Evolutionary conservation across 2,329 filamentous ascomycete species (phyloP).

Genomic region (Xenosphaeropsis pyriputrescens): DNA sequence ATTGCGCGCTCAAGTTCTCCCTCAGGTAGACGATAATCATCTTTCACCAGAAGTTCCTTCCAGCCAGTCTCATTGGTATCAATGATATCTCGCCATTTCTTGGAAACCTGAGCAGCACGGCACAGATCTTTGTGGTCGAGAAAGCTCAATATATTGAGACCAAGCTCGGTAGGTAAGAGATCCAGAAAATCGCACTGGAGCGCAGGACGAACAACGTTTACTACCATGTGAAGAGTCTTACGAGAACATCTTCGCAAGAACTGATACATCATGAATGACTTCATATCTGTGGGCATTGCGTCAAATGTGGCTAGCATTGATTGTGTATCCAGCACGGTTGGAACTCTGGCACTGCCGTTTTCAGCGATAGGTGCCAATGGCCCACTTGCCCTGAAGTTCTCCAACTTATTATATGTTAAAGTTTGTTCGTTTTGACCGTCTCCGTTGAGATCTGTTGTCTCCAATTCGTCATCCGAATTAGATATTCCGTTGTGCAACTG

Average conservation of each 20-base stretch:
- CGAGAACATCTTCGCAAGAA: conserved; percentile 78
- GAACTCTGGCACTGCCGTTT: neutral
- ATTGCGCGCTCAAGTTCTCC: conserved; percentile 81
- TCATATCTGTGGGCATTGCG: conserved; percentile 78
- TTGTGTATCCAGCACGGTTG: conserved; percentile 61
- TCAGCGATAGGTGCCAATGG: conserved; percentile 10
- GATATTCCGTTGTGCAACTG: conserved; percentile 26
- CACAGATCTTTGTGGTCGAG: conserved; percentile 79
- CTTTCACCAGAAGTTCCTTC: conserved; percentile 80
- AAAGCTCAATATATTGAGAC: conserved; percentile 75
- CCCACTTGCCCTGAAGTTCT: conserved; percentile 8
- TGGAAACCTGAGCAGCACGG: conserved; percentile 83
- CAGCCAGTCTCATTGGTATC: conserved; percentile 91
- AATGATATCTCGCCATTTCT: conserved; percentile 79
- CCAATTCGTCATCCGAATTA: conserved; percentile 7
- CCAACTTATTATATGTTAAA: too few species aligned
- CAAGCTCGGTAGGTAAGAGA: conserved; percentile 72
- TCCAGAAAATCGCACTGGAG: conserved; percentile 87
- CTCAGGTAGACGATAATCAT: conserved; percentile 64
- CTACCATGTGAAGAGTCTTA: conserved; percentile 77
- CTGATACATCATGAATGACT: conserved; percentile 95
- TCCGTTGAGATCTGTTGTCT: neutral
- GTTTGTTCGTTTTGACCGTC: too few species aligned
- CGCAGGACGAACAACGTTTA: conserved; percentile 82
- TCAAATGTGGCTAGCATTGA: conserved; percentile 83